Conservation (phyloP, 1,139 yeast genomes). For the Lodderomyces beijingensis region DNA sequence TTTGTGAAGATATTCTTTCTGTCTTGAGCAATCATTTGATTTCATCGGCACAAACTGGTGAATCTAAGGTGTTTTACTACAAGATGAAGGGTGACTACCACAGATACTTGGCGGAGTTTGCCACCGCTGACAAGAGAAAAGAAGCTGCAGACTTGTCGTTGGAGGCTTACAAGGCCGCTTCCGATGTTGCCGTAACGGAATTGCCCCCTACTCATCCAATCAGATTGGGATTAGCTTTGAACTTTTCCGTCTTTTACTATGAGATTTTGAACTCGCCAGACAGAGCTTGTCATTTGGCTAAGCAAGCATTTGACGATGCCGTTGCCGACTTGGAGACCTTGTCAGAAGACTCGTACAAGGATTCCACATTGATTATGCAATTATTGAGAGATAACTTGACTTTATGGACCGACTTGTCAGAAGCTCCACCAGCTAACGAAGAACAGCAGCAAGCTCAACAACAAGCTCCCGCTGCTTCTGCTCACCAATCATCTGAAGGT, state of each 20-base stretch:
- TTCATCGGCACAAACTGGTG: slow-evolving; percentile 94
- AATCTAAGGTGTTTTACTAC: slow-evolving; percentile 95
- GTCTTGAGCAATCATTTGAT: slow-evolving; percentile 88
- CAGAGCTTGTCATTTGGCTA: slow-evolving; percentile 97
- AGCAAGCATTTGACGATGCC: slow-evolving; percentile 98
- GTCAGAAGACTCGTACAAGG: slow-evolving; percentile 97
- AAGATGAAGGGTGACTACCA: slow-evolving; percentile 99
- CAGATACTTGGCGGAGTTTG: slow-evolving; percentile 97
- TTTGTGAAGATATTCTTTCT: slow-evolving; percentile 88
- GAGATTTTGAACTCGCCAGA: slow-evolving; percentile 98
- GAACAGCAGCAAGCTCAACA: slow-evolving; percentile 22
- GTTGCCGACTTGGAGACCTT: slow-evolving; percentile 97
- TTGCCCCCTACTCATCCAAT: slow-evolving; percentile 98
- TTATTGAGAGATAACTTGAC: slow-evolving; percentile 96
- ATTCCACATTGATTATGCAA: slow-evolving; percentile 97
- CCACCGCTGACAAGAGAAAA: slow-evolving; percentile 85
- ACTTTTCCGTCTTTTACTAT: slow-evolving; percentile 96
- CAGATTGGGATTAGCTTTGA: slow-evolving; percentile 95
- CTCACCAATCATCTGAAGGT: slow-evolving; percentile 28
- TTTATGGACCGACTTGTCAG: slow-evolving; percentile 97
- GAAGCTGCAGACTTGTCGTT: slow-evolving; percentile 89
- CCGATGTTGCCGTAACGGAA: slow-evolving; percentile 95
- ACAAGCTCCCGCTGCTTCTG: slow-evolving; percentile 14
- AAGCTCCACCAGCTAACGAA: slow-evolving; percentile 58
- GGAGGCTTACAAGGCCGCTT: slow-evolving; percentile 92